phyloP scores from a whole-genome alignment of 495 filamentous ascomycete species.

The Echria macrotheca region DNA sequence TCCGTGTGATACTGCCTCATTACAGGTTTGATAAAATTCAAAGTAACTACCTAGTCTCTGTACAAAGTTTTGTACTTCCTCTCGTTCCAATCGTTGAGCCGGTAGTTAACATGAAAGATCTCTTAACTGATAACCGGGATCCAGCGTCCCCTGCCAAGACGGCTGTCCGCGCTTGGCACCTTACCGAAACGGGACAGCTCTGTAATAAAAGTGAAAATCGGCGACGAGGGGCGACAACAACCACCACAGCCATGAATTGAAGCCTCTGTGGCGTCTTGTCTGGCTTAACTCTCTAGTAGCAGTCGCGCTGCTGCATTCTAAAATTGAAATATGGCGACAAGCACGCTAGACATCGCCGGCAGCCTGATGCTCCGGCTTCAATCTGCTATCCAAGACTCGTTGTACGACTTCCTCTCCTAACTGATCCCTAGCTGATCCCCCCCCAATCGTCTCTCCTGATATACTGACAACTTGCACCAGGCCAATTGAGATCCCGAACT shows the following conservation, averaged over 20 bases:
- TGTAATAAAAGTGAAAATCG: conserved; percentile 1
- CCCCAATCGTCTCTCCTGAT: background rate
- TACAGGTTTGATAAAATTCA: too few species aligned
- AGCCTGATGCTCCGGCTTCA: conserved; percentile 21
- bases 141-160: background rate
- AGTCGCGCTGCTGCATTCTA: background rate
- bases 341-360: conserved; percentile 7
- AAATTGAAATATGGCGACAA: too few species aligned
- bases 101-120: too few species aligned
- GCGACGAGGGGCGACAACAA: too few species aligned
- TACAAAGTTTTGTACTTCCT: too few species aligned
- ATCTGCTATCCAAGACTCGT: conserved; percentile 10
- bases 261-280: background rate
- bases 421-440: too few species aligned
- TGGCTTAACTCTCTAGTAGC: too few species aligned
- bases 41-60: too few species aligned
- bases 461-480: background rate
- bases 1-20: too few species aligned
- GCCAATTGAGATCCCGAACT: conserved; percentile 10
- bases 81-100: too few species aligned
- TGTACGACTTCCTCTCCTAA: conserved; percentile 1
- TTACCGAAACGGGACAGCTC: background rate
- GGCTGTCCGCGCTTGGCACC: background rate
- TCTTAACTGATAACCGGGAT: too few species aligned
- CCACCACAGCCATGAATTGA: too few species aligned